A percentile compares a stretch with the other conserved stretches of the same genome.
These are phyloP conservation scores for Drechslerella coelobrocha DNA, from an alignment of 2,329 filamentous ascomycete genomes.

Conservation along the genomic window DNA sequence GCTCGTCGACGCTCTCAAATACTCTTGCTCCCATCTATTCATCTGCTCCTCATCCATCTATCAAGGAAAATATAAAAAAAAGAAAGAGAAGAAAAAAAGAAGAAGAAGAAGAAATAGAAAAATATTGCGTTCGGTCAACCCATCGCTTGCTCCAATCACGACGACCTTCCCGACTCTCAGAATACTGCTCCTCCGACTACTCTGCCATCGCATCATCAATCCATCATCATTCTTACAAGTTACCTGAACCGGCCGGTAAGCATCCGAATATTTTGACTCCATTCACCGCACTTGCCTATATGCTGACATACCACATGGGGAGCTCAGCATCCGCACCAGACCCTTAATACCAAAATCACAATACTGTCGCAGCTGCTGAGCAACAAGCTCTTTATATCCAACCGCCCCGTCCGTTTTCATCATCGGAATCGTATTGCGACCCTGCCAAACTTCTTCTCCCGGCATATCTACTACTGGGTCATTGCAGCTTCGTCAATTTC, in stretches of 20 bases:
- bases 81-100: neutral
- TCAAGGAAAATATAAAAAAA: neutral
- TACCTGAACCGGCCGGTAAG: slow-evolving; percentile 4
- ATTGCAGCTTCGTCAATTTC: slow-evolving; percentile 11
- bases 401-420: slow-evolving; percentile 1
- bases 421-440: neutral
- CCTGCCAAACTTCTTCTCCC: neutral
- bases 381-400: neutral
- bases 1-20: neutral
- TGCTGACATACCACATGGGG: neutral
- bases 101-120: too few species aligned
- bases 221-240: neutral
- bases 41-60: slow-evolving; percentile 3
- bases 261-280: neutral
- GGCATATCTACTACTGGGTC: neutral
- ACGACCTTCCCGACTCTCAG: too few species aligned
- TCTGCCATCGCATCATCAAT: neutral
- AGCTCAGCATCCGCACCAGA: neutral
- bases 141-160: too few species aligned
- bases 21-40: neutral
- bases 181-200: neutral
- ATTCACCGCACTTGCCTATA: neutral
- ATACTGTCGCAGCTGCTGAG: neutral
- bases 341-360: neutral
- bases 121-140: too few species aligned